Base-by-base conservation (phyloP, 2,329 filamentous ascomycete genomes). In the Apiospora saccharicola region DNA sequence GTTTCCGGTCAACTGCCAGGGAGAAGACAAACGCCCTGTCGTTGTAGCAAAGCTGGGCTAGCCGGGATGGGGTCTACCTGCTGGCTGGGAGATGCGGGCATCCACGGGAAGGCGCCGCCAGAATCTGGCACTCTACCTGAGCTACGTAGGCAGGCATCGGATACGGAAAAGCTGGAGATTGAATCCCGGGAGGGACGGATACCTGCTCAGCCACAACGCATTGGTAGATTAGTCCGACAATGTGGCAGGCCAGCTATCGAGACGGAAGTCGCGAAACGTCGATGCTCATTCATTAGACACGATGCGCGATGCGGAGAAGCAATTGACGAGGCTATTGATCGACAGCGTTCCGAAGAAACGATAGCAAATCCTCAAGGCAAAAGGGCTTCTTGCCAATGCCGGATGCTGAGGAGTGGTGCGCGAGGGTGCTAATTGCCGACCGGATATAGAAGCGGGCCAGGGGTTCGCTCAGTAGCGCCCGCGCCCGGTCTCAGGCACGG, bases 301-400 rank as follows among this genome's bases (percentile, higher is more conserved):
- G 19, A 41, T n/a, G 34, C 30, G 19, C 57, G 41, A 41, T 41
- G 57, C 30, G 57, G 22, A n/a, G 16, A 19, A 13, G 2, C 57
- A 41, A 41, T 41, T 64, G 57, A n/a, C 12, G 34, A 41, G 57
- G 57, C 57, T 64, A 64, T 41, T 41, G 57, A 61, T 61, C 53
- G 53, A 37, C 53, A 37, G 12, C 1, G 16, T 10, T 34, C 3
- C 8, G 22, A 26, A 34, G 51, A 19, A 6, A 13, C 8, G 26
- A 12, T 10, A 51, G 24, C 22, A 26, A 51, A 1, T 41, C 37
- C 37, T 41, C 37, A 8, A 41, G n/a, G n/a, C n/a, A n/a, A n/a
- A n/a, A n/a, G 47, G n/a, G n/a, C 24, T 24, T 51, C n/a, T 24
- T 26, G 47, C 24, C 49, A 53, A 53, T 53, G 24, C 49, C 26